Evolutionary conservation across 2,329 filamentous ascomycete genomes (phyloP), one percentile per base, ranked within the genome.

Genomic region (Fusarium avenaceum): DNA sequence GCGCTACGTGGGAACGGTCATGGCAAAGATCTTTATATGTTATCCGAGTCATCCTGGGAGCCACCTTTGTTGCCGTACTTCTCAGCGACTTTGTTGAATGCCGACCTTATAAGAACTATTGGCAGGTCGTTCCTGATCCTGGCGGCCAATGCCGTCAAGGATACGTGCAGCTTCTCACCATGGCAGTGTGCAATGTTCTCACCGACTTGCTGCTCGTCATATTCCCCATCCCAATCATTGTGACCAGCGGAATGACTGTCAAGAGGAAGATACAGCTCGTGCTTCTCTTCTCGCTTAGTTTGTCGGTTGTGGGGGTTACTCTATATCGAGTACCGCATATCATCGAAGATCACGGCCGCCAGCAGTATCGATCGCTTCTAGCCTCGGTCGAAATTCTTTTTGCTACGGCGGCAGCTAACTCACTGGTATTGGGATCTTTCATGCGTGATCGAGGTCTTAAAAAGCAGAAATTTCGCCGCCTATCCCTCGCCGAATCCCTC

Each of bases 381-480:
- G 96, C 96, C 6, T 97, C 94, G 0, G 85, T 96, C 19, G 96
- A 99, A 76, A 91, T 98, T 9, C 85, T 98, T 2, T 94, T 95
- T 50, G 94, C 96, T 7, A 92, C 94, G 0, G 89, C 89, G 0
- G 91, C 96, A 1, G 92, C 95, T 14, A 99, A 98, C 76, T 90
- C 91, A 4, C 85, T 99, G 20, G 92, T 97, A 1, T 87, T 99
- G 4, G 95, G 95, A 14, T 97, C 94, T 0, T 98, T 98, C 75
- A 89, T 98, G 28, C 88, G 95, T 15, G 95, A 98, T 76, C 88
- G 93, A 53, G 96, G 96, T 26, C 83, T 94, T 40, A 98, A 98
- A 84, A 97, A 96, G 80, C 86, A 86, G 57, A 96, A 93, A 76
- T 97, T 92, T 80, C 90, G 90, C 54, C 86, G 88, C 64, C 84